Percentiles rank a stretch among this genome's conserved stretches.
These are phyloP conservation scores for Alternaria triticina DNA, from an alignment of 2,329 filamentous ascomycete genomes.

Conservation along the genomic window DNA sequence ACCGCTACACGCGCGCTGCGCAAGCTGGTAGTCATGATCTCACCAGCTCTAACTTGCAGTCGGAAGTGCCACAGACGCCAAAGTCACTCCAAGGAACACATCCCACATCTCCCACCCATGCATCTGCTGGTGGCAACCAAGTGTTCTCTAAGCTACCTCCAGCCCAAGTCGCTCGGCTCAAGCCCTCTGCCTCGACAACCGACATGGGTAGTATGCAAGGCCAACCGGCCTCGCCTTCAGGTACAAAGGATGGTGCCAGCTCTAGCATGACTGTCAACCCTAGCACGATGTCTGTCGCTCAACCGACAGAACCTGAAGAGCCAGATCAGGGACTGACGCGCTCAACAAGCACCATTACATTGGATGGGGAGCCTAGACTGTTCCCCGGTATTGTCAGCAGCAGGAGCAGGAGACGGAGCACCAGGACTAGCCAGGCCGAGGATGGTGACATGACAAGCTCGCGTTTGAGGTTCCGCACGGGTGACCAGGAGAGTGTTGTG, in stretches of 20 bases:
- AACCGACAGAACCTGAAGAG: conserved; percentile 34
- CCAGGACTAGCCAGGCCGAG: conserved; percentile 26
- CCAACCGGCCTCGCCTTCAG: conserved; percentile 34
- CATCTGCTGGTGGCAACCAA: conserved; percentile 45
- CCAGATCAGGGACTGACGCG: conserved; percentile 24
- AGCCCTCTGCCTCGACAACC: conserved; percentile 31
- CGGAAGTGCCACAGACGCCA: conserved; percentile 37
- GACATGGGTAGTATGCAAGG: conserved; percentile 24
- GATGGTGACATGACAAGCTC: conserved; percentile 22
- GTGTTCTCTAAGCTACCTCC: conserved; percentile 38
- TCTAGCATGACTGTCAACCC: conserved; percentile 40
- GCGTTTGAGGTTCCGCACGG: conserved; percentile 10
- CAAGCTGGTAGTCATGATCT: conserved; percentile 39
- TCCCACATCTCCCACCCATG: conserved; percentile 49
- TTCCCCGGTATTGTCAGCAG: conserved; percentile 72
- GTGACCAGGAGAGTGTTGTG: conserved; percentile 9
- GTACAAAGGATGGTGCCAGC: conserved; percentile 22
- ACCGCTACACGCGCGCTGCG: conserved; percentile 51
- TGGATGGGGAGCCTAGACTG: conserved; percentile 68
- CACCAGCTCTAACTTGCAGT: conserved; percentile 46
- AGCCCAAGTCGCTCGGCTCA: conserved; percentile 47
- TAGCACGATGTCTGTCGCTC: conserved; percentile 23
- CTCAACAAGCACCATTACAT: conserved; percentile 32
- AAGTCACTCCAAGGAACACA: conserved; percentile 38
- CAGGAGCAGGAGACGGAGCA: conserved; percentile 47